Percentiles rank a stretch among this genome's conserved stretches.
These are phyloP conservation scores for Dispira simplex DNA, from an alignment of 192 early-diverging fungal species.

Conservation along the genomic window DNA sequence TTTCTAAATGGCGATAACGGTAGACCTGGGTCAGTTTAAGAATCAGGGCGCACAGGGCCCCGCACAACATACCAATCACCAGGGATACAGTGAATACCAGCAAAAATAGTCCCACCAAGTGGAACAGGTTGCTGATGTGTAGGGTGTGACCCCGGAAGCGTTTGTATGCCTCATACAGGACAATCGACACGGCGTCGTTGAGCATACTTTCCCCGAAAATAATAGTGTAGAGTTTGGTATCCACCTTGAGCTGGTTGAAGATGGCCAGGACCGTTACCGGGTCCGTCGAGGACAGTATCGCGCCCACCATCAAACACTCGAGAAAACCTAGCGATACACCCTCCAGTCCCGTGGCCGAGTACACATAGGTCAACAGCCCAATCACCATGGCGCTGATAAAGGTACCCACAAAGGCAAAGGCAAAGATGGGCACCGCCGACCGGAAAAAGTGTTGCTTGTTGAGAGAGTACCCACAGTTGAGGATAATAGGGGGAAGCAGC, in stretches of 20 bases:
- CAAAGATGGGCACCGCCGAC: constrained; percentile 72
- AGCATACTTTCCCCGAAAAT: constrained; percentile 93
- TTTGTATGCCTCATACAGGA: constrained; percentile 77
- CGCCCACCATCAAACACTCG: constrained; percentile 89
- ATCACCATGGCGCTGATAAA: constrained; percentile 82
- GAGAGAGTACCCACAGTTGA: constrained; percentile 93
- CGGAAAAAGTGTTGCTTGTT: constrained; percentile 37
- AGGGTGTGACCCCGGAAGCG: constrained; percentile 59
- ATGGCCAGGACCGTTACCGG: constrained; percentile 94
- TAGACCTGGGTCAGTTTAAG: constrained; percentile 79
- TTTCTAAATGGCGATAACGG: constrained; percentile 70
- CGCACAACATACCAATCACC: constrained; percentile 66
- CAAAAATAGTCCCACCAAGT: constrained; percentile 56
- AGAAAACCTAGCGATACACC: constrained; percentile 57
- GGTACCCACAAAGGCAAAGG: constrained; percentile 89
- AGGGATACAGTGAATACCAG: constrained; percentile 72
- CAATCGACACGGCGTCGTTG: constrained; percentile 97
- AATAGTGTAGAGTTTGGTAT: constrained; percentile 87
- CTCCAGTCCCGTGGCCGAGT: constrained; percentile 52
- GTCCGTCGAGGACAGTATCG: constrained; percentile 91
- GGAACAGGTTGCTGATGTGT: constrained; percentile 39
- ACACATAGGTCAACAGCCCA: constrained; percentile 56
- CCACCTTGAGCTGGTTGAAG: constrained; percentile 85
- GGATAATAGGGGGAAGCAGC: constrained; percentile 90
- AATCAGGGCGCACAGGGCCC: constrained; percentile 60